A percentile compares a stretch with the other conserved stretches of the same genome.
Evolutionary conservation across 352 stramenopile species (phyloP).

Genomic region (Phytopythium ostracodes): DNA sequence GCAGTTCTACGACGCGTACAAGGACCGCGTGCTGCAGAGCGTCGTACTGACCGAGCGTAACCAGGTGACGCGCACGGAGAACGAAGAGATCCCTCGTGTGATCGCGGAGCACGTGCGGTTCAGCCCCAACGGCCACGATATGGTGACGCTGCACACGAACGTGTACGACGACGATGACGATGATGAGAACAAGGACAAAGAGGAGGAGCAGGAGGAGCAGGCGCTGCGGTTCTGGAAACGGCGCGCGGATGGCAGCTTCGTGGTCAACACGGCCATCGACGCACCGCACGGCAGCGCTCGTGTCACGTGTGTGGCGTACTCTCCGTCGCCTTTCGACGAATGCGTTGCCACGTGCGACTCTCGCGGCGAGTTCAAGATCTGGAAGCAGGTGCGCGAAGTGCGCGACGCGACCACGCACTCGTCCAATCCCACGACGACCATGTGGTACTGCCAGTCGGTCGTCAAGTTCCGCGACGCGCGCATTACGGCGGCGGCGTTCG

Average conservation of each 20-base stretch:
- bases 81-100: slow-evolving; percentile 52
- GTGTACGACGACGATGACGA: slow-evolving; percentile 14
- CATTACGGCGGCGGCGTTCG: slow-evolving; percentile 69
- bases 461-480: slow-evolving; percentile 68
- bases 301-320: slow-evolving; percentile 59
- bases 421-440: slow-evolving; percentile 9
- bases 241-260: slow-evolving; percentile 69
- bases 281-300: slow-evolving; percentile 53
- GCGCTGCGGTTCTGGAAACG: slow-evolving; percentile 75
- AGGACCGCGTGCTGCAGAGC: slow-evolving; percentile 69
- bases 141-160: slow-evolving; percentile 59
- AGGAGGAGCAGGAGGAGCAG: slow-evolving; percentile 38
- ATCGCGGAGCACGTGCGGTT: slow-evolving; percentile 52
- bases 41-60: slow-evolving; percentile 77
- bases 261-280: slow-evolving; percentile 80
- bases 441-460: slow-evolving; percentile 79
- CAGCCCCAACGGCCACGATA: slow-evolving; percentile 37
- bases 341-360: slow-evolving; percentile 63
- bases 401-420: slow-evolving; percentile 9
- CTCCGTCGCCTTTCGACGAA: slow-evolving; percentile 29
- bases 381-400: slow-evolving; percentile 35
- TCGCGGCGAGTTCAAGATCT: slow-evolving; percentile 79
- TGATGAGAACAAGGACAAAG: slow-evolving; percentile 11
- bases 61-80: slow-evolving; percentile 75
- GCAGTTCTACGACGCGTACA: slow-evolving; percentile 82